phyloP scores from a whole-genome alignment of 257 asterid species.

The Forsythia viridissima region DNA sequence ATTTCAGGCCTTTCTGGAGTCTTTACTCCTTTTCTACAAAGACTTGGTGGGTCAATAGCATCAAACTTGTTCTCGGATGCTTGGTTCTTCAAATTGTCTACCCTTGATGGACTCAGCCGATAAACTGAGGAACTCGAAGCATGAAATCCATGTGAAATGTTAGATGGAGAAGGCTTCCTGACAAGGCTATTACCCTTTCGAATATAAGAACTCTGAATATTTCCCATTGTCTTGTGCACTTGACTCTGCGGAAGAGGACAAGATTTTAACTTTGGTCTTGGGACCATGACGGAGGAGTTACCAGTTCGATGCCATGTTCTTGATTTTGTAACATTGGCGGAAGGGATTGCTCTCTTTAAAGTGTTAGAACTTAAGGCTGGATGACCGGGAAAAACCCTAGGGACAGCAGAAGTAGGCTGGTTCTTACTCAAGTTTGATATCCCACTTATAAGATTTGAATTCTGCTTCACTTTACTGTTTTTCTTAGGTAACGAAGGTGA shows the following conservation, averaged over 20 bases:
- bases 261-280: slow-evolving; percentile 38
- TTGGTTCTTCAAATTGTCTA: slow-evolving; percentile 37
- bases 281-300: slow-evolving; percentile 33
- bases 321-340: slow-evolving; percentile 53
- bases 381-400: slow-evolving; percentile 41
- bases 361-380: slow-evolving; percentile 35
- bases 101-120: slow-evolving; percentile 32
- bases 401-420: slow-evolving; percentile 36
- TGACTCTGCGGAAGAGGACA: slow-evolving; percentile 38
- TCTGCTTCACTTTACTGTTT: slow-evolving; percentile 34
- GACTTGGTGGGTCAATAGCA: slow-evolving; percentile 29
- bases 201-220: slow-evolving; percentile 51
- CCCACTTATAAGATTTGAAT: slow-evolving; percentile 30
- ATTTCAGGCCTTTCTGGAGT: slow-evolving; percentile 44
- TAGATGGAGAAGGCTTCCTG: slow-evolving; percentile 57
- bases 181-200: slow-evolving; percentile 88
- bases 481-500: slow-evolving; percentile 29
- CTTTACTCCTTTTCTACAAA: slow-evolving; percentile 25
- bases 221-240: slow-evolving; percentile 32
- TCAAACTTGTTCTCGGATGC: slow-evolving; percentile 32
- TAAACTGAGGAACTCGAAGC: slow-evolving; percentile 43
- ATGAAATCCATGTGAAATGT: slow-evolving; percentile 38
- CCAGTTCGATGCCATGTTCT: slow-evolving; percentile 83
- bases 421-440: slow-evolving; percentile 44
- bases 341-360: slow-evolving; percentile 35